Percentiles rank a stretch among this genome's conserved stretches.
phyloP scores from a whole-genome alignment of 1,284 basidiomycete species.

The Gomphus sp. region DNA sequence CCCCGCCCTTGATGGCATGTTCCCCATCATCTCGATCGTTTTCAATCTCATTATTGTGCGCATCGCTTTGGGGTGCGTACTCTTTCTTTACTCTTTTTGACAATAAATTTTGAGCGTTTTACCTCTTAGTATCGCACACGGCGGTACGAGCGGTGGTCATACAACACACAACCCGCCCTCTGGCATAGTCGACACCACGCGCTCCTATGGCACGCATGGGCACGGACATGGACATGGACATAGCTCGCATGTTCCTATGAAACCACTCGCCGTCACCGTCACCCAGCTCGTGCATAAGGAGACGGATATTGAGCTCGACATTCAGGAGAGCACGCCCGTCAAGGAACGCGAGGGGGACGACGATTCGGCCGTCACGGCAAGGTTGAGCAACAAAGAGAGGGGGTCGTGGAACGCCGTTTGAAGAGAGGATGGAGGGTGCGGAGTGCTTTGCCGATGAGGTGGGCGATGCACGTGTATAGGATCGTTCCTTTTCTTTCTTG shows the following conservation, averaged over 20 bases:
- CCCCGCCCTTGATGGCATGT: constrained; percentile 26
- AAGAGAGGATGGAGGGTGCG: neutral
- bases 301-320: neutral
- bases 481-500: neutral
- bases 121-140: constrained; percentile 3
- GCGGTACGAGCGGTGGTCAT: neutral
- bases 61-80: constrained; percentile 20
- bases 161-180: constrained; percentile 6
- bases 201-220: neutral
- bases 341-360: neutral
- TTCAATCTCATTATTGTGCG: constrained; percentile 29
- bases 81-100: neutral
- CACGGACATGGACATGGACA: neutral
- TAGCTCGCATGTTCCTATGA: constrained; percentile 4
- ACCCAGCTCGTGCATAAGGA: constrained; percentile 7
- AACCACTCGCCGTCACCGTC: constrained; percentile 9
- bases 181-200: neutral
- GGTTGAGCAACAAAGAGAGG: neutral
- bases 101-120: neutral
- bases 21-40: constrained; percentile 25
- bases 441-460: neutral
- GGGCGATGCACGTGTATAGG: neutral
- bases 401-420: neutral
- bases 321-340: neutral
- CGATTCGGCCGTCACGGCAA: neutral